Conservation (phyloP, 176 grass and related monocot genomes). For the Paspalum notatum region DNA sequence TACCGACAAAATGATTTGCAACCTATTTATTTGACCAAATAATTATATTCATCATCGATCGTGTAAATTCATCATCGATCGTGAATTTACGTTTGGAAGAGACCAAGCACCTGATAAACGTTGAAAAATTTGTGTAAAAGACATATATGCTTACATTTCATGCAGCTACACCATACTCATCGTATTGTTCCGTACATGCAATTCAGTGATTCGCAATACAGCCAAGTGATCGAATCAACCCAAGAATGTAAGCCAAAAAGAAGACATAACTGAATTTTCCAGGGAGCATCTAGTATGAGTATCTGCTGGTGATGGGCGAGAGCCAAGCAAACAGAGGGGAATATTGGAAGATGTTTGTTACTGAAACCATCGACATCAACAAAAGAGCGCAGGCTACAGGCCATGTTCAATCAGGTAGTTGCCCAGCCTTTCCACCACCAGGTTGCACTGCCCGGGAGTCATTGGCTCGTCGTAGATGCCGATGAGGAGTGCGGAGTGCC, state of each 20-base stretch:
- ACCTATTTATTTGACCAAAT: no score
- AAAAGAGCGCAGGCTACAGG: not conserved
- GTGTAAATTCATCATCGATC: no score
- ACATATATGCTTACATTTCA: not conserved
- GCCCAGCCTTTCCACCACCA: conserved; percentile 6
- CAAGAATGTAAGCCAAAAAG: not conserved
- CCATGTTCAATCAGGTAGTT: not conserved
- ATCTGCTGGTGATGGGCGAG: no score
- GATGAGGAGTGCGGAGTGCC: not conserved
- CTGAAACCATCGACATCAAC: not conserved
- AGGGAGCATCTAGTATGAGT: no score
- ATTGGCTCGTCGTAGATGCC: not conserved
- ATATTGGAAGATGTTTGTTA: not conserved
- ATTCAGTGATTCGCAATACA: not conserved
- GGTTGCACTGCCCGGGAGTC: not conserved
- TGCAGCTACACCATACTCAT: not conserved
- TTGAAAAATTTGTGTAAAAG: no score
- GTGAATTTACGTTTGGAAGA: no score
- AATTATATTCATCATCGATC: no score
- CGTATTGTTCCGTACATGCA: not conserved
- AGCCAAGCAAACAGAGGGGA: not conserved
- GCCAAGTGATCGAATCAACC: not conserved
- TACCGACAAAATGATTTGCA: no score
- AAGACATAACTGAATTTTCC: not conserved
- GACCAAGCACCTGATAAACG: no score